A percentile compares a stretch with the other conserved stretches of the same genome.
Evolutionary conservation across 2,329 filamentous ascomycete genomes (phyloP).

Genomic region (Coleophoma eucalyptorum): DNA sequence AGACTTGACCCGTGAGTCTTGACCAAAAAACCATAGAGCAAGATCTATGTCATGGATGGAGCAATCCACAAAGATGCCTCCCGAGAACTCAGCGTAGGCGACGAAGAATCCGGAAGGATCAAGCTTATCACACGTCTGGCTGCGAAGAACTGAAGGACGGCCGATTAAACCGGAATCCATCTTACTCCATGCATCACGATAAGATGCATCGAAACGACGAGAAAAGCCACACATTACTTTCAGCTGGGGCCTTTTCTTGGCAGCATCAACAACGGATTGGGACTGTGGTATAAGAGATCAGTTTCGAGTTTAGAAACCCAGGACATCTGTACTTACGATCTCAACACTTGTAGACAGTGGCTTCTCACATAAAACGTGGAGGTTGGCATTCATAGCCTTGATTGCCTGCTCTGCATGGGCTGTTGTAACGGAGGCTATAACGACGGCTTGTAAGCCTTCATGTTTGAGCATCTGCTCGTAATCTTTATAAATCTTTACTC

Average conservation of each 20-base stretch:
- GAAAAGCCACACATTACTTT: constrained; percentile 67
- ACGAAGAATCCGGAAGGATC: constrained; percentile 66
- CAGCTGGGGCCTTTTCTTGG: constrained; percentile 49
- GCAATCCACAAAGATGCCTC: constrained; percentile 52
- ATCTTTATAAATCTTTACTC: no score
- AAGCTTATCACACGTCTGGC: constrained; percentile 64
- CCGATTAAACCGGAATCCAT: constrained; percentile 53
- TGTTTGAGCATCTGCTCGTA: no score
- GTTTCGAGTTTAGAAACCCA: no score
- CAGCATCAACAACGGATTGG: constrained; percentile 50
- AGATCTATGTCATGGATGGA: constrained; percentile 58
- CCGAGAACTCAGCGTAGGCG: constrained; percentile 59
- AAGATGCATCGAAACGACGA: constrained; percentile 62
- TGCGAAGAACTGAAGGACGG: constrained; percentile 54
- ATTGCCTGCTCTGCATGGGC: no score
- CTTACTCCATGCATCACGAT: constrained; percentile 53
- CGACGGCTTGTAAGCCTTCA: no score
- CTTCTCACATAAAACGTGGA: no score
- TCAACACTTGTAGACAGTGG: no score
- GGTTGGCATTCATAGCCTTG: no score
- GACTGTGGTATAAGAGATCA: no score
- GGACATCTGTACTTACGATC: no score
- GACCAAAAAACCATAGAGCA: constrained; percentile 59
- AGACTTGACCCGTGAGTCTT: constrained; percentile 48
- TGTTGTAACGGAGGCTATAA: no score